These are phyloP conservation scores for Hamamelis virginiana DNA, from an alignment of 164 flowering plant genomes.

Conservation along the genomic window DNA sequence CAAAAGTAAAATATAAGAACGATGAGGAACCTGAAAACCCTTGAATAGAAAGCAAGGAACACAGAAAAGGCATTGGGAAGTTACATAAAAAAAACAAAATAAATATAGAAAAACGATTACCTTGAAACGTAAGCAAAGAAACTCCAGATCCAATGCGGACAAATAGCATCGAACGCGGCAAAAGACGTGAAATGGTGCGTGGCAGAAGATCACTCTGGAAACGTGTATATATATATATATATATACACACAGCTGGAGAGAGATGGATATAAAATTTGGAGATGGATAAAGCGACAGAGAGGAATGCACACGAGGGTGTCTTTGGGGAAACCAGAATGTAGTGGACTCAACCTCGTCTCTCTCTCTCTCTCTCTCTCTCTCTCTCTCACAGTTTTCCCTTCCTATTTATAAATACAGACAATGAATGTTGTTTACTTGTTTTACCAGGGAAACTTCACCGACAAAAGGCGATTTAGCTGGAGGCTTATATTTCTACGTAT, in stretches of 20 bases:
- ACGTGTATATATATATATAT: too few relatives aligned
- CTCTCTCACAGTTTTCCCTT: background rate
- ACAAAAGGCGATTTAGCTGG: too few relatives aligned
- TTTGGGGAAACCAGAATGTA: too few relatives aligned
- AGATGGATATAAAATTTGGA: background rate
- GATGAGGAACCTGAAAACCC: background rate
- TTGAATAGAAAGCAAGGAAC: conserved; percentile 2
- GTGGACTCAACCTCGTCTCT: too few relatives aligned
- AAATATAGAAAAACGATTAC: conserved; percentile 12
- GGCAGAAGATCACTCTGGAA: too few relatives aligned
- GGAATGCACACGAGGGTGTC: too few relatives aligned
- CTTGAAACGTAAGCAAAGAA: conserved; percentile 16
- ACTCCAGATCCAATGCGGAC: conserved; percentile 35
- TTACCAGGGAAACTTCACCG: too few relatives aligned
- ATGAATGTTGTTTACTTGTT: too few relatives aligned
- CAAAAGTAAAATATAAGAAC: background rate
- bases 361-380: background rate
- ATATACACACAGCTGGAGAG: background rate
- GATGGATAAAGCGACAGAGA: too few relatives aligned
- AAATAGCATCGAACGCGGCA: background rate
- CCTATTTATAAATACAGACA: too few relatives aligned
- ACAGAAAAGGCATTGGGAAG: background rate
- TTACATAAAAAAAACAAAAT: background rate
- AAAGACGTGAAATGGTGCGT: background rate
- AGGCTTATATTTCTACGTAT: background rate